Conservation (phyloP, 441 rosid genomes). For the Gossypium aridum region DNA sequence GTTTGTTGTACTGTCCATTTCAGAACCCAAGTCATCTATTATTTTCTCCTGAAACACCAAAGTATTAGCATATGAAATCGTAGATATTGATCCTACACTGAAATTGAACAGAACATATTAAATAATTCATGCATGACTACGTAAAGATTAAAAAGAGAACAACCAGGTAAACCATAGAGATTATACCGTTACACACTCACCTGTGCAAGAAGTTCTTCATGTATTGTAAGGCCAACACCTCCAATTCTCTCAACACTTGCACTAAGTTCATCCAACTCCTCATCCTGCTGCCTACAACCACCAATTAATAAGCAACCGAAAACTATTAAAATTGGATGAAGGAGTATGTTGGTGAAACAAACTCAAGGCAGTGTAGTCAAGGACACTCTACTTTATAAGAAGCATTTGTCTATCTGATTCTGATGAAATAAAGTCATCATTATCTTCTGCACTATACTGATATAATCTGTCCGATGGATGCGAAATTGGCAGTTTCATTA, state of each 20-base stretch:
- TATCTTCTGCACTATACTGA: slow-evolving; percentile 46
- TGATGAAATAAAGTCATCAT: slow-evolving; percentile 73
- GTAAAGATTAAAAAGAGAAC: not conserved
- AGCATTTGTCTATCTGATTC: slow-evolving; percentile 96
- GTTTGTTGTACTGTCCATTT: slow-evolving; percentile 90
- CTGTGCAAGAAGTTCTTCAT: slow-evolving; percentile 87
- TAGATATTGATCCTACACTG: not conserved
- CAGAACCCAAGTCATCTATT: slow-evolving; percentile 65
- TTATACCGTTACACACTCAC: slow-evolving; percentile 24
- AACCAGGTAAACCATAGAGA: not conserved
- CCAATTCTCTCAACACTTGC: slow-evolving; percentile 90
- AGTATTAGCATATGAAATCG: slow-evolving; percentile 9
- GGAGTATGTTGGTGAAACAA: not conserved
- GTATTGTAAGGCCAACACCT: slow-evolving; percentile 94
- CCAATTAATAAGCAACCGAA: slow-evolving; percentile 13
- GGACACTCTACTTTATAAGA: slow-evolving; percentile 62
- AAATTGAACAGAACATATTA: not conserved
- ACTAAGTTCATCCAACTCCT: slow-evolving; percentile 95
- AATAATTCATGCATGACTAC: not conserved
- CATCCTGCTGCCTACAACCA: slow-evolving; percentile 78
- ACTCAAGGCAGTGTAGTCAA: not conserved
- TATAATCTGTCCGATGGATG: slow-evolving; percentile 48
- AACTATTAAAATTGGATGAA: not conserved
- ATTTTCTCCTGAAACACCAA: slow-evolving; percentile 66
- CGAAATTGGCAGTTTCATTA: slow-evolving; percentile 72